These are phyloP conservation scores for Lactarius sanguifluus DNA, from an alignment of 768 basidiomycete genomes.

Conservation along the genomic window DNA sequence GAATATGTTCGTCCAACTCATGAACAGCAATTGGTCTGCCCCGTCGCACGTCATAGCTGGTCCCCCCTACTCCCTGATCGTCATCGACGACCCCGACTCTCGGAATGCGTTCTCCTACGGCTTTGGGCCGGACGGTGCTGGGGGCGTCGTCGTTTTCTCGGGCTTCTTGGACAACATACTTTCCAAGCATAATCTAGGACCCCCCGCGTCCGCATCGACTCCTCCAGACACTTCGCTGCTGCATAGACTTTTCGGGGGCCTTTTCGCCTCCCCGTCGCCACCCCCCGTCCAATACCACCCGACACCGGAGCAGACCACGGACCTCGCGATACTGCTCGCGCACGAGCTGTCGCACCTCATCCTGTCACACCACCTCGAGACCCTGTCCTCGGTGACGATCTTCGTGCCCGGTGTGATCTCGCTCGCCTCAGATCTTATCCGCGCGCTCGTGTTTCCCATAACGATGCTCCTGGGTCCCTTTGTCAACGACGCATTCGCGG, in stretches of 20 bases:
- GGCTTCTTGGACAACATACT: conserved; percentile 91
- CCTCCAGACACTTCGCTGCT: conserved; percentile 44
- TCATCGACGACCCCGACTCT: conserved; percentile 83
- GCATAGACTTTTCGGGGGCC: conserved; percentile 48
- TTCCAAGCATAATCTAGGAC: conserved; percentile 44
- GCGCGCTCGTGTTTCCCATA: conserved; percentile 81
- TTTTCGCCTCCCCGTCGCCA: conserved; percentile 39
- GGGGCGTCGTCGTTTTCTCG: conserved; percentile 92
- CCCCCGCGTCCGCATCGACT: conserved; percentile 28
- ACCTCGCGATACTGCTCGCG: conserved; percentile 86
- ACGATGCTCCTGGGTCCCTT: conserved; percentile 95
- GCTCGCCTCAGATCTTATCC: conserved; percentile 69
- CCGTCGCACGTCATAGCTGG: conserved; percentile 64
- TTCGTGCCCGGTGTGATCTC: conserved; percentile 79
- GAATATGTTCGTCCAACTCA: conserved; percentile 60
- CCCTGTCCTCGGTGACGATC: conserved; percentile 80
- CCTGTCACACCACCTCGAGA: conserved; percentile 88
- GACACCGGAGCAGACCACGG: conserved; percentile 77
- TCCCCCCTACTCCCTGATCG: conserved; percentile 84
- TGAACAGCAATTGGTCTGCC: conserved; percentile 38
- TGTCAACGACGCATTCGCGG: conserved; percentile 89
- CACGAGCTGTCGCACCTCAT: conserved; percentile 94
- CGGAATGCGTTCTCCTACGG: conserved; percentile 96
- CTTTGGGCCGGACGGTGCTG: conserved; percentile 87
- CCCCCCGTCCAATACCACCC: conserved; percentile 42